These are phyloP conservation scores for Taphrina sp. DNA, from an alignment of 1,139 yeast species.

Conservation along the genomic window DNA sequence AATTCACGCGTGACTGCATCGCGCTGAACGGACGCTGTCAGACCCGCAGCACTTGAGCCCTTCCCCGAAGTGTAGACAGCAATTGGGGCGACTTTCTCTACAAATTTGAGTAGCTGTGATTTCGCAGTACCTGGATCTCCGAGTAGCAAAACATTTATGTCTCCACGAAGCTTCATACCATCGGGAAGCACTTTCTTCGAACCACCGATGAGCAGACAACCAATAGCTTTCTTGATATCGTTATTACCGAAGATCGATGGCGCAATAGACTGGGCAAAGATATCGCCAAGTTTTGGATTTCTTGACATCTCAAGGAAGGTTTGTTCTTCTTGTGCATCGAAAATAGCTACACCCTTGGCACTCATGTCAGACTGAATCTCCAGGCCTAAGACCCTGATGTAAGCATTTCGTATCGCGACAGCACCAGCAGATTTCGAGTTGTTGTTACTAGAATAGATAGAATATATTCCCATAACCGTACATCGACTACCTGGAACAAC, in stretches of 20 bases:
- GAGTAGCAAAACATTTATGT: conserved; percentile 81
- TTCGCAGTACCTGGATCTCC: conserved; percentile 99
- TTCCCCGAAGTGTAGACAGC: conserved; percentile 97
- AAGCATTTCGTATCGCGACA: conserved; percentile 92
- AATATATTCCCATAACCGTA: conserved; percentile 85
- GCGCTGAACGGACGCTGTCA: conserved; percentile 95
- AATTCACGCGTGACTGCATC: conserved; percentile 86
- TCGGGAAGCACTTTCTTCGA: conserved; percentile 89
- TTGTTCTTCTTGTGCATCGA: conserved; percentile 90
- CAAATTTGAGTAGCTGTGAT: conserved; percentile 90
- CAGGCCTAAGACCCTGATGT: conserved; percentile 80
- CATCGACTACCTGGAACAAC: conserved; percentile 96
- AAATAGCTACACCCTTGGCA: conserved; percentile 59
- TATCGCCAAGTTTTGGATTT: conserved; percentile 76
- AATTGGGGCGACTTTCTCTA: conserved; percentile 91
- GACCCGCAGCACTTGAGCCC: conserved; percentile 99
- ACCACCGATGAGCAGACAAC: conserved; percentile 92
- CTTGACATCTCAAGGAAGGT: conserved; percentile 79
- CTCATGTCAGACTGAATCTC: conserved; percentile 78
- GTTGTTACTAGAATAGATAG: conserved; percentile 68
- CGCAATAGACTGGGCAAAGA: conserved; percentile 86
- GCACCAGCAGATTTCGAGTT: conserved; percentile 52
- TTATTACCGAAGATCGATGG: conserved; percentile 93
- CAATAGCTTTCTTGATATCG: conserved; percentile 89
- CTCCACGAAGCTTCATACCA: conserved; percentile 96